phyloP scores from a whole-genome alignment of 495 filamentous ascomycete species.

The Aspergillus ostianus region DNA sequence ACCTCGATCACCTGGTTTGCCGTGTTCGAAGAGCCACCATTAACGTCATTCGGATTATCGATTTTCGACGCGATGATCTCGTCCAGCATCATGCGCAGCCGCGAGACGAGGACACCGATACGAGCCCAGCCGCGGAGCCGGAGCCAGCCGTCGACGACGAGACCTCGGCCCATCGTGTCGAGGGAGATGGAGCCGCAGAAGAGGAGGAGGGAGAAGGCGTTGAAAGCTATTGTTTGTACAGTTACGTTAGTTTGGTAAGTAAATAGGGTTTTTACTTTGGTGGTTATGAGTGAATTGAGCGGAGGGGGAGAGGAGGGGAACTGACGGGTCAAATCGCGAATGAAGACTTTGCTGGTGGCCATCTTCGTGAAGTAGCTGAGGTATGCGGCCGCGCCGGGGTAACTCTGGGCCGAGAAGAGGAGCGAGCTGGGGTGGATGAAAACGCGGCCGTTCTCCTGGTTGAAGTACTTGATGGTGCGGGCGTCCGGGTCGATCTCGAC shows the following conservation, averaged over 20 bases:
- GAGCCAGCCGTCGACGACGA: conserved; percentile 93
- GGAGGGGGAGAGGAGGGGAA: conserved; percentile 18
- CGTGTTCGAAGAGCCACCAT: conserved; percentile 15
- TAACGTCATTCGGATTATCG: conserved; percentile 36
- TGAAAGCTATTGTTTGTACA: conserved; percentile 63
- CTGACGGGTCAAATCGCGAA: conserved; percentile 84
- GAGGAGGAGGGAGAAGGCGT: conserved; percentile 84
- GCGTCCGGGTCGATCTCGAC: conserved; percentile 93
- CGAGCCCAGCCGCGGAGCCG: conserved; percentile 89
- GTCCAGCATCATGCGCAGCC: conserved; percentile 83
- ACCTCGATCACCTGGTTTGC: conserved; percentile 69
- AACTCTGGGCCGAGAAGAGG: conserved; percentile 76
- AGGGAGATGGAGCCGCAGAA: conserved; percentile 82
- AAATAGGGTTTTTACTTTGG: background rate
- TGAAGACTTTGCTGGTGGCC: conserved; percentile 83
- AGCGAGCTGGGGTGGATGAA: conserved; percentile 90
- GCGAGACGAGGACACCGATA: conserved; percentile 84
- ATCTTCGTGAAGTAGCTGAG: conserved; percentile 88
- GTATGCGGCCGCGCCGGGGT: conserved; percentile 65
- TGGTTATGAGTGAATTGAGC: background rate
- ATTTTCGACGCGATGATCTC: conserved; percentile 73
- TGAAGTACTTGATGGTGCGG: conserved; percentile 85
- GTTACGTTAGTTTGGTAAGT: conserved; percentile 1
- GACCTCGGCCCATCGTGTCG: conserved; percentile 82
- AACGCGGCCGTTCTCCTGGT: conserved; percentile 79